Evolutionary conservation across 495 filamentous ascomycete species (phyloP).

Genomic region (Penicillium paradoxum): DNA sequence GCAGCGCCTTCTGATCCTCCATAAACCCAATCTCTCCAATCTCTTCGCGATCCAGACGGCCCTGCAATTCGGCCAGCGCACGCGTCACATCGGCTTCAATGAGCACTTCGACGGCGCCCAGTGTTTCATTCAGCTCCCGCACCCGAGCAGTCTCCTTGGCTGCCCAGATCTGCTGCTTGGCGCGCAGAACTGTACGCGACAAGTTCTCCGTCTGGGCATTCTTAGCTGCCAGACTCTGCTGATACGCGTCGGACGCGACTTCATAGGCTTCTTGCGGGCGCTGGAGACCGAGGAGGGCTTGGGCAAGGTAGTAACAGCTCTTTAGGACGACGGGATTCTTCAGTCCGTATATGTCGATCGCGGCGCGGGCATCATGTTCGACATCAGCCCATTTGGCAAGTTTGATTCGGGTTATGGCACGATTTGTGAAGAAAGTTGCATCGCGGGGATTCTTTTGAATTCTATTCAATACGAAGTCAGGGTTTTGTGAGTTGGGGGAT

Average conservation of each 20-base stretch:
- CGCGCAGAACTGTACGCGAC: conserved; percentile 62
- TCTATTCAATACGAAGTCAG: conserved; percentile 16
- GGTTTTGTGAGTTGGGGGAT: too few species aligned
- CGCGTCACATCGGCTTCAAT: conserved; percentile 50
- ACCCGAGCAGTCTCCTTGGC: conserved; percentile 44
- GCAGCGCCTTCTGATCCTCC: conserved; percentile 37
- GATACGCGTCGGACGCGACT: conserved; percentile 69
- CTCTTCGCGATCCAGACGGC: conserved; percentile 39
- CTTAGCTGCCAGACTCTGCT: conserved; percentile 55
- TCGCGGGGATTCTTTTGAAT: conserved; percentile 46
- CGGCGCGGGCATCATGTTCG: conserved; percentile 70
- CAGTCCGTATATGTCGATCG: conserved; percentile 58
- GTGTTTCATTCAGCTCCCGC: conserved; percentile 42
- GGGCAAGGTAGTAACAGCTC: conserved; percentile 76
- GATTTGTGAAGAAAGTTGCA: conserved; percentile 68
- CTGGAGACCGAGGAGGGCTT: conserved; percentile 71
- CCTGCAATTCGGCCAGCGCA: conserved; percentile 48
- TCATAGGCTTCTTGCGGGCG: conserved; percentile 70
- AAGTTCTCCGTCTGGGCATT: conserved; percentile 60
- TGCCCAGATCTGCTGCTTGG: conserved; percentile 65
- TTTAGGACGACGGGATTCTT: conserved; percentile 59
- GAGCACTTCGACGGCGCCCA: conserved; percentile 45
- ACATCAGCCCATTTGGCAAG: conserved; percentile 68
- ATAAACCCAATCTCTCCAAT: conserved; percentile 42
- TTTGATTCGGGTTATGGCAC: conserved; percentile 75